Evolutionary conservation across 306 rosid genomes (phyloP).

Genomic region (Cicer judaicum): DNA sequence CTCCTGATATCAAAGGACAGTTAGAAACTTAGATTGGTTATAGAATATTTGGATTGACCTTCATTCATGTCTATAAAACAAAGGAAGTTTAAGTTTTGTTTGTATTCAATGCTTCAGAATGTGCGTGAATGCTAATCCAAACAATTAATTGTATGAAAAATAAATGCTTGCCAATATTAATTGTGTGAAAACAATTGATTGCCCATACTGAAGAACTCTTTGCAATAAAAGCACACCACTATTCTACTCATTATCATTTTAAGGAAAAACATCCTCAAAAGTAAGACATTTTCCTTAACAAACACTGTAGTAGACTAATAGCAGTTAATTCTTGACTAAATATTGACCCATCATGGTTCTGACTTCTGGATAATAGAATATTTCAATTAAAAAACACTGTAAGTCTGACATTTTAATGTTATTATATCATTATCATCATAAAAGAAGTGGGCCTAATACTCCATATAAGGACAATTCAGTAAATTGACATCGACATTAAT

Average conservation of each 20-base stretch:
- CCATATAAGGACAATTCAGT: conserved; percentile 42
- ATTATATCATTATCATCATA: conserved; percentile 6
- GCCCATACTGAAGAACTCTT: not conserved
- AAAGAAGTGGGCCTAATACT: conserved; percentile 30
- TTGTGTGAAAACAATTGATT: no score
- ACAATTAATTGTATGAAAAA: not conserved
- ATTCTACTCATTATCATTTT: no score
- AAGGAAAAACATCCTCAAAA: no score
- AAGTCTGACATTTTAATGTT: conserved; percentile 27
- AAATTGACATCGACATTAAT: conserved; percentile 31
- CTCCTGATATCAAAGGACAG: no score
- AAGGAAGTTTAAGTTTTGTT: no score
- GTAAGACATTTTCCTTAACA: not conserved
- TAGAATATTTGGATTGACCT: no score
- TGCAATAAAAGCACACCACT: not conserved
- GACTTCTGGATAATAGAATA: not conserved
- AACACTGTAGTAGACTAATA: not conserved
- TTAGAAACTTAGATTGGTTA: no score
- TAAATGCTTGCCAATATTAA: not conserved
- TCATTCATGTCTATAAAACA: no score
- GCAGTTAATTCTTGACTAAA: not conserved
- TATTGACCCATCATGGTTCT: not conserved
- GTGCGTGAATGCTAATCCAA: no score
- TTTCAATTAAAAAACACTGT: conserved; percentile 11
- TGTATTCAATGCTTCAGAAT: no score